Conservation (phyloP, 352 stramenopile genomes). For the Pythium rhizo-oryzae region DNA sequence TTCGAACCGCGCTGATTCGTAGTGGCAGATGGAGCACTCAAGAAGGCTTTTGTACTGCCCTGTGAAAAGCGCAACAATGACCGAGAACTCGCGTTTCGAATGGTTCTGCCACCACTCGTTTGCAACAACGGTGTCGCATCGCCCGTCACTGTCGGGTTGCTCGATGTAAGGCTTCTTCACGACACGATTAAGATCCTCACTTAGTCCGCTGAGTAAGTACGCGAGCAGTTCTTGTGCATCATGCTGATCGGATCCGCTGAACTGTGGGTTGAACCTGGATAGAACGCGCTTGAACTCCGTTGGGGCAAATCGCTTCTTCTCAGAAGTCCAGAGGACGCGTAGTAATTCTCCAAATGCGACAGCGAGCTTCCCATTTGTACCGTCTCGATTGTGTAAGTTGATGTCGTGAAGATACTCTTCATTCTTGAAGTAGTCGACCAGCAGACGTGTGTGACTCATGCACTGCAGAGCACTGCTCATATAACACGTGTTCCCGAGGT, state of each 20-base stretch:
- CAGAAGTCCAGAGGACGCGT: constrained; percentile 89
- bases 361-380: constrained; percentile 92
- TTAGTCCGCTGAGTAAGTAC: constrained; percentile 95
- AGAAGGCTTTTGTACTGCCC: constrained; percentile 99
- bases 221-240: constrained; percentile 95
- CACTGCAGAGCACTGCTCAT: constrained; percentile 98
- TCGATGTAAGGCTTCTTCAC: constrained; percentile 95
- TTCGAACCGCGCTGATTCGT: constrained; percentile 93
- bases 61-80: constrained; percentile 99
- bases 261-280: constrained; percentile 93
- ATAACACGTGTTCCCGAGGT: constrained; percentile 99
- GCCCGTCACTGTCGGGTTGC: constrained; percentile 95
- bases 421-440: constrained; percentile 97
- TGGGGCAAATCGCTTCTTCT: constrained; percentile 80
- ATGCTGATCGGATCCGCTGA: constrained; percentile 96
- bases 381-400: constrained; percentile 96
- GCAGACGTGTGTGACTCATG: constrained; percentile 94
- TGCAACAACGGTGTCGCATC: constrained; percentile 95
- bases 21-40: constrained; percentile 95
- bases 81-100: constrained; percentile 96
- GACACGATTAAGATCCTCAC: constrained; percentile 99
- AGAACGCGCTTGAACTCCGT: constrained; percentile 93
- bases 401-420: constrained; percentile 95
- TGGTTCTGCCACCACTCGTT: constrained; percentile 99
- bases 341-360: constrained; percentile 94